Conservation (phyloP, 768 basidiomycete species). For the Russula sp. region DNA sequence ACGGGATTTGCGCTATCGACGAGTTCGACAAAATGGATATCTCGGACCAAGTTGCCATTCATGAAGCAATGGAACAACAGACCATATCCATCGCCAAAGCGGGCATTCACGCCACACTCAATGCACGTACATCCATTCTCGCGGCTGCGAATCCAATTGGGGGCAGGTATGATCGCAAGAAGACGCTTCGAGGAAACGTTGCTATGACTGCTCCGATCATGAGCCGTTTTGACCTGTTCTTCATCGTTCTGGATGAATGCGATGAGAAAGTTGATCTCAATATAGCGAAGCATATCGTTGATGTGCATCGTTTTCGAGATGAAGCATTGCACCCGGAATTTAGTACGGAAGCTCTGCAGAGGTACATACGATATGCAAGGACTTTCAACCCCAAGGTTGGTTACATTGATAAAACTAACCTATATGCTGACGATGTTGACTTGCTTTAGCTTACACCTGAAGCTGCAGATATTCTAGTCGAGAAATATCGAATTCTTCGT, state of each 20-base stretch:
- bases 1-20: conserved; percentile 99
- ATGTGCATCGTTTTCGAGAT: conserved; percentile 93
- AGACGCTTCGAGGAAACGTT: conserved; percentile 83
- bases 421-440: conserved; percentile 4
- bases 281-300: conserved; percentile 95
- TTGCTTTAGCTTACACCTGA: conserved; percentile 74
- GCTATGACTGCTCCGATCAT: conserved; percentile 99
- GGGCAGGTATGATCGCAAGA: conserved; percentile 94
- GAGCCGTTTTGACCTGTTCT: conserved; percentile 98
- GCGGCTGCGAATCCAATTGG: conserved; percentile 98
- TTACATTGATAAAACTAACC: neutral
- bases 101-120: conserved; percentile 96
- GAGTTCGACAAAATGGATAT: conserved; percentile 99
- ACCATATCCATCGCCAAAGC: conserved; percentile 99
- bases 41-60: conserved; percentile 96
- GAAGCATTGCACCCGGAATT: conserved; percentile 96
- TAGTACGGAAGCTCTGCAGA: conserved; percentile 91
- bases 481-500: conserved; percentile 87
- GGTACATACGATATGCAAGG: conserved; percentile 95
- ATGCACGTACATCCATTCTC: conserved; percentile 94
- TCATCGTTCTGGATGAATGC: conserved; percentile 96
- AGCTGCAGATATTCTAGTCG: conserved; percentile 87
- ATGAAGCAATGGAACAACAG: conserved; percentile 99
- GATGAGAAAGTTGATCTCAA: conserved; percentile 88
- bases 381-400: conserved; percentile 95